Base-by-base conservation (phyloP, 1,284 basidiomycete species). In the Uromyces viciae-fabae region DNA sequence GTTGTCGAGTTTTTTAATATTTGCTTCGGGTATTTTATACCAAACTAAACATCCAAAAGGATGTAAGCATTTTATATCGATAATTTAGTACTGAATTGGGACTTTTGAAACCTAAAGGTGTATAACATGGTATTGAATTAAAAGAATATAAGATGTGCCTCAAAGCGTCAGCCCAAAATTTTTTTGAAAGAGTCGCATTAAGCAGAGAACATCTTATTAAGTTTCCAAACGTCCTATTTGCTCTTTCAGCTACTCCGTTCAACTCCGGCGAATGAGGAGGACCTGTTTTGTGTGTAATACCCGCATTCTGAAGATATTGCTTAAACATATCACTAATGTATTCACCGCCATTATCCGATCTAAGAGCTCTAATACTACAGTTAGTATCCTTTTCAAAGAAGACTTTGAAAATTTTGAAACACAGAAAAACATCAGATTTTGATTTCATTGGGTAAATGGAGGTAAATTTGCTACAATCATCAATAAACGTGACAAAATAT, bases 111-210 rank as follows among this genome's bases (percentile, higher is more conserved):
- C 73, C 52, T 9, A 40, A 2, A 22, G 52, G 73, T 5, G 52
- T 75, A 31, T 75, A 2, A 31, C 73, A 75, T 0, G 85, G 83
- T 0, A 85, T 83, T 0, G 85, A 83, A 79, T 88, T 88, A 42
- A 83, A 82, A 2, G 88, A 38, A 84, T 85, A 88, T 9, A 84
- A 78, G 17, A 81, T 82, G 75, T 86, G 85, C 1, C 77, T 40
- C n/a, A 84, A 75, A 0, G 85, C 86, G 73, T 87, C 84, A 0
- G 83, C 84, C 87, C 87, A 87, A 9, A 86, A 84, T 38, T 58
- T 82, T 60, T 79, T 82, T 11, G 85, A 86, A 0, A 87, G 82
- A 11, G 82, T 79, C 0, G 85, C 40, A 19, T 82, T 81, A 5
- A 83, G 56, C 0, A 87, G 82, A 81, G 87, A 83, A 0, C 84